Conservation (phyloP, 2,329 filamentous ascomycete species). For the Pseudogymnoascus sp. region DNA sequence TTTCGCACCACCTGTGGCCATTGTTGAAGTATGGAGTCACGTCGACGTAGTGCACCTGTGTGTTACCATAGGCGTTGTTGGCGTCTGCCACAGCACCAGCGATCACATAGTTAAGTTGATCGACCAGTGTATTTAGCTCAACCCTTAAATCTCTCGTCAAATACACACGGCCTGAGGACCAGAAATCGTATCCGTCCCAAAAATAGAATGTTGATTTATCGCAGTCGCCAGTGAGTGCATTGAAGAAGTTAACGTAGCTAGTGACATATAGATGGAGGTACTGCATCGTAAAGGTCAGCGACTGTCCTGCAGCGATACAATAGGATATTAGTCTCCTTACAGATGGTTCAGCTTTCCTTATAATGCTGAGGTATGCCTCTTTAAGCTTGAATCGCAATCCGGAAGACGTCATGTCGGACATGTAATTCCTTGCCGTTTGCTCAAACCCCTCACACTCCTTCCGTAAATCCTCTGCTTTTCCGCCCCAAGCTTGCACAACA, state of each 20-base stretch:
- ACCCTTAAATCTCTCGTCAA: background rate
- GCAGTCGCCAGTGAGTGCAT: background rate
- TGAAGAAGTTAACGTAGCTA: background rate
- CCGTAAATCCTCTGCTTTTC: too few species aligned
- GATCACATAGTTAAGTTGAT: background rate
- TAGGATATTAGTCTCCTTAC: background rate
- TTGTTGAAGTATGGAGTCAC: background rate
- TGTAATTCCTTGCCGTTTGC: background rate
- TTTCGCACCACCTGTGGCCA: background rate
- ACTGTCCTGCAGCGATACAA: too few species aligned
- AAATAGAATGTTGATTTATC: background rate
- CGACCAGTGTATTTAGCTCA: background rate
- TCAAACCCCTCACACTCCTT: too few species aligned
- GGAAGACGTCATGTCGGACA: background rate
- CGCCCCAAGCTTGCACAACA: too few species aligned
- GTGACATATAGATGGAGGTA: background rate
- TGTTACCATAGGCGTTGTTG: background rate
- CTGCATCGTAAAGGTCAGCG: background rate
- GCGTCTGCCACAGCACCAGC: background rate
- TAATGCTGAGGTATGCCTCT: background rate
- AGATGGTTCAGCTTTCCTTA: background rate
- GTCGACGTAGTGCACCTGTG: background rate
- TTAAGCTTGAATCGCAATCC: background rate
- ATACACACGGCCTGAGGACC: too few species aligned
- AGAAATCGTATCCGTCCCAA: too few species aligned